A percentile compares a stretch with the other conserved stretches of the same genome.
Conservation (phyloP, 2,329 filamentous ascomycete species). For the Cordyceps cateniannulata region DNA sequence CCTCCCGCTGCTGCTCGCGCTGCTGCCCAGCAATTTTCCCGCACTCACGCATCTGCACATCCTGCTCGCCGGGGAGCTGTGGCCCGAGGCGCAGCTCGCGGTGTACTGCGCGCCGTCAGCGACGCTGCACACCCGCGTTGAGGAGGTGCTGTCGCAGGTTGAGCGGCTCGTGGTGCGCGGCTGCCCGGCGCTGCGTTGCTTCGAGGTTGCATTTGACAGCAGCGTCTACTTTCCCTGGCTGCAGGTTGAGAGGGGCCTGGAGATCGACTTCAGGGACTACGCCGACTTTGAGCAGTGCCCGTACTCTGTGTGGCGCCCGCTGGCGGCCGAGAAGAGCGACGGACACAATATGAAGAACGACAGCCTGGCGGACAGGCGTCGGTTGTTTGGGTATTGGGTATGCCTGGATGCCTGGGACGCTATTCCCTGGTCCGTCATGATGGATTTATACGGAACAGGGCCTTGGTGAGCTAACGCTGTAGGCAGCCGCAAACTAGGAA, state of each 20-base stretch:
- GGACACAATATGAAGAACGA: too few species aligned
- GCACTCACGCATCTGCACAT: not conserved
- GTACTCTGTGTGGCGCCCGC: not conserved
- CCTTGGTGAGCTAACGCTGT: slow-evolving; percentile 1
- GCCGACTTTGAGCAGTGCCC: slow-evolving; percentile 8
- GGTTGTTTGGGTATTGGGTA: slow-evolving; percentile 1
- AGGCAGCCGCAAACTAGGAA: not conserved
- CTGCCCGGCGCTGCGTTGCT: not conserved
- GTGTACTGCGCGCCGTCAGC: slow-evolving; percentile 1
- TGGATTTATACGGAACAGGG: not conserved
- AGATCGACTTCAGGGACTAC: slow-evolving; percentile 7
- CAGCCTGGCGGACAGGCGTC: not conserved
- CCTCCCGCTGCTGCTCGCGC: not conserved
- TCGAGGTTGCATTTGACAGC: slow-evolving; percentile 5
- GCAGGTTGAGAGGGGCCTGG: not conserved
- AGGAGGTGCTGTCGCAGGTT: not conserved
- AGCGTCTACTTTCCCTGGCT: slow-evolving; percentile 12
- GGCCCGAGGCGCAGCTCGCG: not conserved
- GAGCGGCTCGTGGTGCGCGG: not conserved
- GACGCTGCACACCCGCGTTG: not conserved
- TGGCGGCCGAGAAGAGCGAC: not conserved
- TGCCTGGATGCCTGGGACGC: slow-evolving; percentile 7
- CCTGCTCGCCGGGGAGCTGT: slow-evolving; percentile 3
- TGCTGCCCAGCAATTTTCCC: not conserved
- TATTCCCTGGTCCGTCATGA: slow-evolving; percentile 9